phyloP scores from a whole-genome alignment of 805 yeast genomes.

The Candida caryicola region DNA sequence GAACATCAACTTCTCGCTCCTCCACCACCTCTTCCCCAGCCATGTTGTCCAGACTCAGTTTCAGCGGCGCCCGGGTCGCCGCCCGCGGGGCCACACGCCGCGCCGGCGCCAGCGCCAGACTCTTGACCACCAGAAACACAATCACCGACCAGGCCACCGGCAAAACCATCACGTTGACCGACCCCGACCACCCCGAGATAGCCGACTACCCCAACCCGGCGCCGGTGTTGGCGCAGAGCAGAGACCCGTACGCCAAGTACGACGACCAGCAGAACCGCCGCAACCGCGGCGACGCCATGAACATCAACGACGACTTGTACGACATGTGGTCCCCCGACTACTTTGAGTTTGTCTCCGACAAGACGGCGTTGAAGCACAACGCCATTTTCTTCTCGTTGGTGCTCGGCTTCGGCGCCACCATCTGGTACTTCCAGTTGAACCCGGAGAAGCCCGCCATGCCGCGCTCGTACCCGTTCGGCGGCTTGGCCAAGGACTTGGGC shows the following conservation, averaged over 20 bases:
- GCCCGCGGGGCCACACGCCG: constrained; percentile 10
- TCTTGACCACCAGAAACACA: constrained; percentile 34
- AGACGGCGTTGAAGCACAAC: constrained; percentile 58
- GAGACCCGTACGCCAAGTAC: constrained; percentile 69
- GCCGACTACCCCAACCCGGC: constrained; percentile 66
- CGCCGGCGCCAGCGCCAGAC: constrained; percentile 10
- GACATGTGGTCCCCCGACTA: constrained; percentile 89
- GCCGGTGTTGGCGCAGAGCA: constrained; percentile 56
- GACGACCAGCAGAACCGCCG: constrained; percentile 82
- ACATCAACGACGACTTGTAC: constrained; percentile 66
- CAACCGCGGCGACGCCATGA: constrained; percentile 69
- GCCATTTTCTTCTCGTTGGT: constrained; percentile 44
- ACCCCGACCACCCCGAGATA: constrained; percentile 41
- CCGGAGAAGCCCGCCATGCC: constrained; percentile 73
- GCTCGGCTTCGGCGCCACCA: constrained; percentile 43
- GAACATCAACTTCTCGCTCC: background rate
- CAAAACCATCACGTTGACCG: constrained; percentile 37
- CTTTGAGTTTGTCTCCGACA: constrained; percentile 56
- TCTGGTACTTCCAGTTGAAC: constrained; percentile 47
- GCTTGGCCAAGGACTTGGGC: constrained; percentile 73
- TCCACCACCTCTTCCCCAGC: too few relatives aligned
- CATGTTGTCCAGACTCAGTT: constrained; percentile 32
- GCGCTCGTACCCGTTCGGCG: constrained; percentile 71
- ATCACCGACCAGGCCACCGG: constrained; percentile 42
- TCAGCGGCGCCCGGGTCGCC: constrained; percentile 13